Conservation (phyloP, 164 flowering plant genomes). For the Piper longum region DNA sequence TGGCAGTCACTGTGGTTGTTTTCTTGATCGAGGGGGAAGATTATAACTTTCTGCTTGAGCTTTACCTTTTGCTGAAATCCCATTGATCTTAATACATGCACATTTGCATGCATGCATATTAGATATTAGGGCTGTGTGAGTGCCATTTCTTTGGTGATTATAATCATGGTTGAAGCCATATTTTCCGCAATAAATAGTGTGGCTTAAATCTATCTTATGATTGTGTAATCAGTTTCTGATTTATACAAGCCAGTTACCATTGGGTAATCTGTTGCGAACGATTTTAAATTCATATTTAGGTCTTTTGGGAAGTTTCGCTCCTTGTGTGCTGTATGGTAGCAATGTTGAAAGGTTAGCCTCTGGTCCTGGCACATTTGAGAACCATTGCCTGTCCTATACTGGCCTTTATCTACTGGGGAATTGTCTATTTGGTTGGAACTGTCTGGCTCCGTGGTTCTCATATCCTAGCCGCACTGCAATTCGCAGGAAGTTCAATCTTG, state of each 20-base stretch:
- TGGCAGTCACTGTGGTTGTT: no score
- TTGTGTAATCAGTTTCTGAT: not conserved
- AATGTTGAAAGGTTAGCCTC: constrained; percentile 79
- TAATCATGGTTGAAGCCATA: no score
- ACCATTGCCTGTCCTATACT: constrained; percentile 68
- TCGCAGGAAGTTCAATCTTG: constrained; percentile 68
- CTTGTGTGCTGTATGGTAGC: constrained; percentile 84
- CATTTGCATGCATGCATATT: no score
- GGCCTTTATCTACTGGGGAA: constrained; percentile 74
- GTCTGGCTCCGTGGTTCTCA: constrained; percentile 73
- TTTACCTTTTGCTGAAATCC: no score
- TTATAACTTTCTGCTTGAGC: no score
- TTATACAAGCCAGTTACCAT: not conserved
- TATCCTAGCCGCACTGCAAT: constrained; percentile 64
- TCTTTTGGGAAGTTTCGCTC: constrained; percentile 75
- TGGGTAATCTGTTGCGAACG: not conserved
- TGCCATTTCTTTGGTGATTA: no score
- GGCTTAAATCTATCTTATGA: no score
- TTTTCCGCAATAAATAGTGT: no score
- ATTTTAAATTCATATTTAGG: constrained; percentile 26
- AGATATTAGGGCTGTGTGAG: no score
- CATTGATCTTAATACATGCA: no score
- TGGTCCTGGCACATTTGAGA: constrained; percentile 52
- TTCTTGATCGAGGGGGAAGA: no score
- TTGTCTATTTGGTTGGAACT: constrained; percentile 57